phyloP scores from a whole-genome alignment of 2,329 filamentous ascomycete genomes.

The Phaeophleospora eucalypticola region DNA sequence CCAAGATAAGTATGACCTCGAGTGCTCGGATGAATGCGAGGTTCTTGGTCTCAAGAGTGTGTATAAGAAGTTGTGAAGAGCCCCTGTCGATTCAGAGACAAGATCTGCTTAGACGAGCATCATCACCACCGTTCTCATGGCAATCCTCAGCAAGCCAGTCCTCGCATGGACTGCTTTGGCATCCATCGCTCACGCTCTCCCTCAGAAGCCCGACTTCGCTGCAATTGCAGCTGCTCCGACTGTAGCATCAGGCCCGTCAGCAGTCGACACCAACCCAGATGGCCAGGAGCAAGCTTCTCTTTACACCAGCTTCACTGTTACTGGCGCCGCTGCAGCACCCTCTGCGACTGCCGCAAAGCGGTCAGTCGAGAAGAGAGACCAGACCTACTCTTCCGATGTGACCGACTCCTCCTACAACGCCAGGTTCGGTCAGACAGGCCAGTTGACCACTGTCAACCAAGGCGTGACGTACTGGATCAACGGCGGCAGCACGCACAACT shows the following conservation, averaged over 20 bases:
- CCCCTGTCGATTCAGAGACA: too few relatives aligned
- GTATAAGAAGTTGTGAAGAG: too few relatives aligned
- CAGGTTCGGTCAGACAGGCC: not conserved
- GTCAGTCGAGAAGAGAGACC: constrained; percentile 2
- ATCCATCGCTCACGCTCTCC: too few relatives aligned
- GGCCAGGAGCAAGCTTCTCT: constrained; percentile 15
- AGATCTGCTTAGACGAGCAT: too few relatives aligned
- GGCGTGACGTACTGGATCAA: constrained; percentile 3
- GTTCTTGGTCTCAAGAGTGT: too few relatives aligned
- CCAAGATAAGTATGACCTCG: too few relatives aligned
- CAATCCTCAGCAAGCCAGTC: too few relatives aligned
- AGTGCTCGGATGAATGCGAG: too few relatives aligned
- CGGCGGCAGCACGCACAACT: constrained; percentile 3
- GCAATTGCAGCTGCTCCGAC: constrained; percentile 14
- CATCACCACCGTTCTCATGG: too few relatives aligned
- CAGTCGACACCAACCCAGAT: constrained; percentile 5
- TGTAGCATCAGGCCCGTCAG: constrained; percentile 14
- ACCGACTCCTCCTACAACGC: constrained; percentile 1
- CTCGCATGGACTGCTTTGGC: constrained; percentile 7
- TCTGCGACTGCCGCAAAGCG: constrained; percentile 12
- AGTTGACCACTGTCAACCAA: constrained; percentile 1
- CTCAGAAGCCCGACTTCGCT: constrained; percentile 16
- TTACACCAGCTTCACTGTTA: constrained; percentile 16
- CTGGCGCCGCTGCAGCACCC: constrained; percentile 16
- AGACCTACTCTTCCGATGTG: not conserved